Evolutionary conservation across 257 asterid genomes (phyloP), one percentile per base, ranked within the genome.

Genomic region (Nicotiana benthamiana): DNA sequence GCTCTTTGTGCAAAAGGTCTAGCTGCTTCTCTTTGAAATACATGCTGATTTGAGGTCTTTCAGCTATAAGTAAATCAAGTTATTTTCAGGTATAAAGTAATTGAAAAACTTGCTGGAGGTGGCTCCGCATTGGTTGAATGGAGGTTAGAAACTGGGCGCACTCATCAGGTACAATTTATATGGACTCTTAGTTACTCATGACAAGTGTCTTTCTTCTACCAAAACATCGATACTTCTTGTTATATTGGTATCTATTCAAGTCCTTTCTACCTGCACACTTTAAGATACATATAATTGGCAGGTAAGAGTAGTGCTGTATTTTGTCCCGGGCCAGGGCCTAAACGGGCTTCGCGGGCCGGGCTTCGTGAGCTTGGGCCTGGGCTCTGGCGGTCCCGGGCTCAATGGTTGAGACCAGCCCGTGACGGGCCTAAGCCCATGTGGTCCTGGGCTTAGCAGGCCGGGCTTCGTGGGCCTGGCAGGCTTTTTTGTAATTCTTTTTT

Each of bases 121-220:
- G 94, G 97, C 81, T 89, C 97, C 51, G 94, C 97, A 74, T 84
- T 95, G 90, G 97, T 95, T 77, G 97, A 95, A 62, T 95, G 99
- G 99, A 95, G 92, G 84, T 86, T 95, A 75, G 99, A 95, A 90
- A 95, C 99, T 24, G 99, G 99, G 65, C 94, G 99, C 68, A 95
- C 99, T 77, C 99, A 95, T 87, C 99, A 93, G 97, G 99, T 95
- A 80, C 36, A 56, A 43, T 76, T 64, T 65, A 17, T 78, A 70
- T 79, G 28, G 24, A 56, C 70, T 68, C 46, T 48, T 32, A 56
- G 65, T 68, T 72, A 62, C 76, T 68, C 56, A 20, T 20, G 30
- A 68, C 54, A 36, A 68, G 0, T 10, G 22, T 20, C 9, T 11
- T 4, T 36, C 11, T n/a, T 68, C 32, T 11, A 28, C 30, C 56